phyloP scores from a whole-genome alignment of 176 grass and related monocot species.

The Paspalum notatum region DNA sequence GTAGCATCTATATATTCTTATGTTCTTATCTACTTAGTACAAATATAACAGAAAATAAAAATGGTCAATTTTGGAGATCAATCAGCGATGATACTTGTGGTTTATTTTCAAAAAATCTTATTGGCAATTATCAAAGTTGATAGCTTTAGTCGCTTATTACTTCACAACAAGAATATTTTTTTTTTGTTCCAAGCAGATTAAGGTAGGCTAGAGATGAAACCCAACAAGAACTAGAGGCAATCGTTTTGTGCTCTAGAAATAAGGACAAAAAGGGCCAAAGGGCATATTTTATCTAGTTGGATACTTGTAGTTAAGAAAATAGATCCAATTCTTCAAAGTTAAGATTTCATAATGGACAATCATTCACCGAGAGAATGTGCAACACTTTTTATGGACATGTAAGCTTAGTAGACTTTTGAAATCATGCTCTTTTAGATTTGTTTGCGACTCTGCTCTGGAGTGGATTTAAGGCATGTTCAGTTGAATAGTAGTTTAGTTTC shows the following conservation, averaged over 20 bases:
- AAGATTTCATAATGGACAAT: not conserved
- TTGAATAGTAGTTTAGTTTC: constrained; percentile 20
- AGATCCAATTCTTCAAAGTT: constrained; percentile 2
- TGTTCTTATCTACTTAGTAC: constrained; percentile 1
- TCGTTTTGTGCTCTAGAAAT: too few species aligned
- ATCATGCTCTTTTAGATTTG: not conserved
- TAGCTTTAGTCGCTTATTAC: not conserved
- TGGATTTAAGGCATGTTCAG: not conserved
- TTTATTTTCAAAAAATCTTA: constrained; percentile 11
- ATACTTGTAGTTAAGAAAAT: not conserved
- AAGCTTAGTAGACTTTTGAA: constrained; percentile 26
- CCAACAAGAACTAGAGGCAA: too few species aligned
- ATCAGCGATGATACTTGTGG: not conserved
- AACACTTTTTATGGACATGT: constrained; percentile 3
- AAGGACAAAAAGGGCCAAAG: too few species aligned
- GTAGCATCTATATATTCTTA: not conserved
- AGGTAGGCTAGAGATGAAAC: too few species aligned
- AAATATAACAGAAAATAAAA: constrained; percentile 1
- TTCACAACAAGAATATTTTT: not conserved
- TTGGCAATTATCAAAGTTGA: constrained; percentile 5
- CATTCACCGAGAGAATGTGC: constrained; percentile 15
- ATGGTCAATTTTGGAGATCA: constrained; percentile 12
- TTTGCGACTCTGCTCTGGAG: not conserved
- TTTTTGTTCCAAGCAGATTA: too few species aligned
- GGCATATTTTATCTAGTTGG: too few species aligned